Conservation (phyloP, 305 asterid genomes). For the Fraxinus nigra region DNA sequence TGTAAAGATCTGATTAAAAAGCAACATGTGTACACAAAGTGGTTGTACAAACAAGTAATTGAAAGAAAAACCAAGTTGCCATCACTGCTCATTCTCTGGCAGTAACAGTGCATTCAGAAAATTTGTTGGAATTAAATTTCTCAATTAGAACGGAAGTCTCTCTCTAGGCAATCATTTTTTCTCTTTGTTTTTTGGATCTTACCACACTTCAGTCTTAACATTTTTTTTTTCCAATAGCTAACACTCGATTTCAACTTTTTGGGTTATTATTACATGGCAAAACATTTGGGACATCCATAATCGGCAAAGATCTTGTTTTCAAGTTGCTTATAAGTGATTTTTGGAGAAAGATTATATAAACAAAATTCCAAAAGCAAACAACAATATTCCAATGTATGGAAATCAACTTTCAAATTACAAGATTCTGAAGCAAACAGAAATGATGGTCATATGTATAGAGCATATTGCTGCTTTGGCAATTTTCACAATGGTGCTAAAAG, state of each 20-base stretch:
- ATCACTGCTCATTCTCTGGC: constrained; percentile 8
- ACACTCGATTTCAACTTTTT: background rate
- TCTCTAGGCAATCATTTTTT: background rate
- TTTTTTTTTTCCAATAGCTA: background rate
- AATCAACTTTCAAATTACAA: background rate
- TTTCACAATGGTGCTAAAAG: background rate
- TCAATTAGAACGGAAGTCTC: background rate
- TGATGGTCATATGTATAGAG: background rate
- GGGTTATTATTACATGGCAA: background rate
- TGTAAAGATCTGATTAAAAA: background rate
- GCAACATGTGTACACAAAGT: background rate
- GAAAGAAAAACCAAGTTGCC: background rate
- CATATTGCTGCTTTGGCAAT: constrained; percentile 17
- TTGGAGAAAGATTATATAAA: constrained; percentile 8
- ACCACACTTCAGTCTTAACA: background rate
- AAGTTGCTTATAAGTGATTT: background rate
- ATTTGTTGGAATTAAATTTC: background rate
- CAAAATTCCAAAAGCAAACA: constrained; percentile 19
- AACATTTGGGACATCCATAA: background rate
- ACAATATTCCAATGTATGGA: background rate
- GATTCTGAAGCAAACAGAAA: constrained; percentile 7
- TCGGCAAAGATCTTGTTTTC: background rate
- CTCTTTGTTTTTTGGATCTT: background rate
- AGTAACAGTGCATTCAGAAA: constrained; percentile 2
- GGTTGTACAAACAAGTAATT: background rate